Percentiles rank a stretch among this genome's conserved stretches.
Evolutionary conservation across 2,329 filamentous ascomycete species (phyloP).

Genomic region (Zopfia rhizophila): DNA sequence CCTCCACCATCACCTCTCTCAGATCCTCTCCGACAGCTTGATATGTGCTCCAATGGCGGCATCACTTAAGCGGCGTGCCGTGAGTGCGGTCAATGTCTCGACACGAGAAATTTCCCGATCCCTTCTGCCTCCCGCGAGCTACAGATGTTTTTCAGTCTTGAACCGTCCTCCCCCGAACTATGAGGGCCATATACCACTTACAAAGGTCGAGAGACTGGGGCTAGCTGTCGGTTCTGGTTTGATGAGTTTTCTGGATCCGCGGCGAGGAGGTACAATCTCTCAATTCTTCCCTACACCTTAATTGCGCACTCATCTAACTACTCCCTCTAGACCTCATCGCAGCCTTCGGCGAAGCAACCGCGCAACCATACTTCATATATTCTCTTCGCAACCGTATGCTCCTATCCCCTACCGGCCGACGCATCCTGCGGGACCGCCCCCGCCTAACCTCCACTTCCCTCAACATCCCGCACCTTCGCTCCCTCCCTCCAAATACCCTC

Average conservation of each 20-base stretch:
- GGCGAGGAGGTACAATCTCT: constrained; percentile 72
- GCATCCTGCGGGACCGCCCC: constrained; percentile 89
- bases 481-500: constrained; percentile 76
- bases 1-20: background rate
- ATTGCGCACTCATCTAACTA: constrained; percentile 1
- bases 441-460: constrained; percentile 81
- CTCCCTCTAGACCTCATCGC: constrained; percentile 81
- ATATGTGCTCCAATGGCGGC: constrained; percentile 24
- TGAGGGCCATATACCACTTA: constrained; percentile 91
- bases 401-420: constrained; percentile 79
- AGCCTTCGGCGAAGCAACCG: constrained; percentile 91
- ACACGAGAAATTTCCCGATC: constrained; percentile 11
- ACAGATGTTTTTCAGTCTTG: constrained; percentile 78
- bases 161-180: constrained; percentile 89
- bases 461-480: constrained; percentile 75
- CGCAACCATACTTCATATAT: constrained; percentile 93
- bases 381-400: constrained; percentile 95
- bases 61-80: constrained; percentile 19
- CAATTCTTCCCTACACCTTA: background rate
- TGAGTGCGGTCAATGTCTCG: constrained; percentile 5
- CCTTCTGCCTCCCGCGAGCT: constrained; percentile 31
- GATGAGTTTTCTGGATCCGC: constrained; percentile 74
- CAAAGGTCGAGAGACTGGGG: constrained; percentile 76
- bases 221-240: constrained; percentile 72
- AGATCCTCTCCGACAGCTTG: background rate